Evolutionary conservation across 2,329 filamentous ascomycete species (phyloP).

Genomic region (Clonostachys chloroleuca): DNA sequence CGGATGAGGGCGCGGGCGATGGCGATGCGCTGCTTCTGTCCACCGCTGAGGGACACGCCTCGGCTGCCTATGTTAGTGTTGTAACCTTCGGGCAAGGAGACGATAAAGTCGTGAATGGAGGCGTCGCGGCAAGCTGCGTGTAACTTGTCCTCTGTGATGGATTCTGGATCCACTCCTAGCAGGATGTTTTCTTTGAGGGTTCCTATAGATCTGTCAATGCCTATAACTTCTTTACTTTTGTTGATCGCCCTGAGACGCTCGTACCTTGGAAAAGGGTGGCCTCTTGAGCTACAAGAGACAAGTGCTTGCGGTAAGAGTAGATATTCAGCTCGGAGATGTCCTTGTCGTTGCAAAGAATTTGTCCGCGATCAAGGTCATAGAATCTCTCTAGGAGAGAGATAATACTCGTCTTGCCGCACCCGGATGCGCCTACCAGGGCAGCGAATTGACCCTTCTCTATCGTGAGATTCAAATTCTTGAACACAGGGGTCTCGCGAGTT

Average conservation of each 20-base stretch:
- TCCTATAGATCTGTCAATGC: constrained; percentile 19
- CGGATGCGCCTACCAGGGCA: constrained; percentile 65
- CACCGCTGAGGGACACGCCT: constrained; percentile 64
- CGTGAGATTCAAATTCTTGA: constrained; percentile 56
- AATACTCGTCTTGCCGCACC: constrained; percentile 70
- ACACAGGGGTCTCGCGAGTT: constrained; percentile 50
- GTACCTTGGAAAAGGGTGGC: constrained; percentile 65
- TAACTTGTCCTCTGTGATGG: constrained; percentile 45
- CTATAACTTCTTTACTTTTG: too few relatives aligned
- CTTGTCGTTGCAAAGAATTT: constrained; percentile 58
- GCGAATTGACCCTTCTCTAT: constrained; percentile 67
- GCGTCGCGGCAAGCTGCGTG: constrained; percentile 54
- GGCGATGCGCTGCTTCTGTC: constrained; percentile 66
- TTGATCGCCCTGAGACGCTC: not conserved
- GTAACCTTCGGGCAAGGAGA: constrained; percentile 63
- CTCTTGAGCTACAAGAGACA: constrained; percentile 73
- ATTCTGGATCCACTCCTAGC: constrained; percentile 53
- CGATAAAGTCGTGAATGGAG: constrained; percentile 68
- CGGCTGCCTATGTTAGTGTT: constrained; percentile 63
- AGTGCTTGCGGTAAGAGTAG: constrained; percentile 54
- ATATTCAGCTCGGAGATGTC: constrained; percentile 57
- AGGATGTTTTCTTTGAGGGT: constrained; percentile 67
- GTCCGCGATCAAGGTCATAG: constrained; percentile 62
- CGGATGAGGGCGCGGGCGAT: constrained; percentile 67
- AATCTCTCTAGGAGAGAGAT: constrained; percentile 63